Base-by-base conservation (phyloP, 306 rosid species). In the Trifolium subterraneum region DNA sequence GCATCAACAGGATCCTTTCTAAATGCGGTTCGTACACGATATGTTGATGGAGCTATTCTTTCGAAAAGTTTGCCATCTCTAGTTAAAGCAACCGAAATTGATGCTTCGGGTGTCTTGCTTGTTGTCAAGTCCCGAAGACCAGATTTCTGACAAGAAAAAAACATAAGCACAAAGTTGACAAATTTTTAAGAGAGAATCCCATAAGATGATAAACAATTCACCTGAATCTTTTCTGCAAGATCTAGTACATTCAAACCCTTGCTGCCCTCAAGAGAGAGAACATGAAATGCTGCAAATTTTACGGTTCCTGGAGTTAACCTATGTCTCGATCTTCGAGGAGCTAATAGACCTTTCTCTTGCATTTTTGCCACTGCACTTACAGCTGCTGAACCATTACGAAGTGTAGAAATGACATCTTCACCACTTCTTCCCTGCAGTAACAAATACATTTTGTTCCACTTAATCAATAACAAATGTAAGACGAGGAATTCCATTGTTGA, bases 201-300 rank as follows among this genome's bases (percentile, higher is more conserved):
- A 70, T 38, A 62, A 13, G 19, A 38, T 51, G 70, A 59, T 12
- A 50, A 33, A 27, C 23, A 45, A 47, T 70, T 82, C 78, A 92
- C 99, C 97, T 95, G 99, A 85, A 95, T 95, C 82, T 95, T 95
- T 45, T 95, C 99, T 10, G 99, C 99, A 60, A 95, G 99, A 54
- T 95, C 99, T 71, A 95, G 76, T 31, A 95, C 97, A 0, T 91
- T 95, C 73, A 95, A 79, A 61, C 99, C 99, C 85, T 88, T 87
- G 77, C 91, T 80, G 45, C 99, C 99, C 85, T 95, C 99, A 8
- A 95, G 85, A 10, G 99, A 95, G 76, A 95, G 96, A 68, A 92
- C 99, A 63, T 95, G 99, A 78, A 95, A 95, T 71, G 99, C 99
- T 54, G 99, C 97, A 82, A 95, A 95, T 52, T 95, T 95, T 59